Evolutionary conservation across 345 rosid species (phyloP).

Genomic region (Eutrema japonicum): DNA sequence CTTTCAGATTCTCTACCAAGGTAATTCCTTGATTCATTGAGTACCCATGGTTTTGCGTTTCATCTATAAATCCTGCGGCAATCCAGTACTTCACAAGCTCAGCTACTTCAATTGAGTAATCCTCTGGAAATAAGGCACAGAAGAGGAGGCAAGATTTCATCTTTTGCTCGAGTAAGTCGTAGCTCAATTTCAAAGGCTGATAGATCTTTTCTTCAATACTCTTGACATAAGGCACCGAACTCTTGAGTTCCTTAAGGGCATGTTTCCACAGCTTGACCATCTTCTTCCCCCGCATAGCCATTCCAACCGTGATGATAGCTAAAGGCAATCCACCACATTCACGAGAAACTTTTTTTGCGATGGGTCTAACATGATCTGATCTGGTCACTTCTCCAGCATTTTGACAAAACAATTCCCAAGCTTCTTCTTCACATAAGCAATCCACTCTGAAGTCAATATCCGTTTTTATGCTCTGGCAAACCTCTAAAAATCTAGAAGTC

Average conservation of each 20-base stretch:
- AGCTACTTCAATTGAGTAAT: slow-evolving; percentile 43
- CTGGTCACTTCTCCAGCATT: slow-evolving; percentile 36
- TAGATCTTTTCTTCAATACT: slow-evolving; percentile 49
- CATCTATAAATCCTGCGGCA: slow-evolving; percentile 51
- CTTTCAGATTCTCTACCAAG: slow-evolving; percentile 54
- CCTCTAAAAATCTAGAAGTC: slow-evolving; percentile 44
- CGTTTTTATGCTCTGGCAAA: slow-evolving; percentile 41
- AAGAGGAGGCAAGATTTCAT: slow-evolving; percentile 53
- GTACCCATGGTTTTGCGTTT: slow-evolving; percentile 34
- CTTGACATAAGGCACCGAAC: slow-evolving; percentile 40
- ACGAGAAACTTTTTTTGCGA: slow-evolving; percentile 38
- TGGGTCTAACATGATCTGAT: slow-evolving; percentile 39
- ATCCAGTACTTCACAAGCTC: slow-evolving; percentile 53
- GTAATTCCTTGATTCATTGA: slow-evolving; percentile 45
- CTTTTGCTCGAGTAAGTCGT: slow-evolving; percentile 36
- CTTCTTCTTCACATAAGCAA: slow-evolving; percentile 37
- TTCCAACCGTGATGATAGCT: slow-evolving; percentile 52
- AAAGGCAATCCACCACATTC: slow-evolving; percentile 58
- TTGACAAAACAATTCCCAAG: slow-evolving; percentile 46
- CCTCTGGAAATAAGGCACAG: slow-evolving; percentile 54
- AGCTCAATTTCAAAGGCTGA: slow-evolving; percentile 50
- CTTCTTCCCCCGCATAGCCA: slow-evolving; percentile 47
- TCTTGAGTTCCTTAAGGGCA: slow-evolving; percentile 45
- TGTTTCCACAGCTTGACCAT: slow-evolving; percentile 46
- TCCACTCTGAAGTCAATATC: slow-evolving; percentile 36